Evolutionary conservation across 2,329 filamentous ascomycete genomes (phyloP).

Genomic region (Clonostachys rhizophaga): DNA sequence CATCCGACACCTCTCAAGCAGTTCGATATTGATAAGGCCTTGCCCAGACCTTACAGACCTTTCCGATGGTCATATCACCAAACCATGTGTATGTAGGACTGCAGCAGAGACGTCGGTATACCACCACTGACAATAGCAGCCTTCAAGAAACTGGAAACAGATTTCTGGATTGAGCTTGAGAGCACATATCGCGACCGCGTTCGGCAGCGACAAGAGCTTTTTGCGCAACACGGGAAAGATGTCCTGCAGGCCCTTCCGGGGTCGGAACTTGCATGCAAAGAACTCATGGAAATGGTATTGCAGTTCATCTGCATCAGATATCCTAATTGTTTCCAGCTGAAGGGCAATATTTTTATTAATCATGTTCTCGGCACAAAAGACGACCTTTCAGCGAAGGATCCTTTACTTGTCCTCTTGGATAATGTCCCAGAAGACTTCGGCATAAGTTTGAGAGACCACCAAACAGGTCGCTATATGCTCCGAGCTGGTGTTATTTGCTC

Average conservation of each 20-base stretch:
- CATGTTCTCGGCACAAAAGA: slow-evolving; percentile 59
- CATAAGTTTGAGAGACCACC: slow-evolving; percentile 66
- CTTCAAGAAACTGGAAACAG: slow-evolving; percentile 69
- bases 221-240: slow-evolving; percentile 53
- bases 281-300: slow-evolving; percentile 81
- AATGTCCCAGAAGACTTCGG: slow-evolving; percentile 84
- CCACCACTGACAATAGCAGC: slow-evolving; percentile 37
- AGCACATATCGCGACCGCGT: slow-evolving; percentile 66
- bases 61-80: slow-evolving; percentile 85
- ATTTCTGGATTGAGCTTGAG: slow-evolving; percentile 90
- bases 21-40: slow-evolving; percentile 66
- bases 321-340: slow-evolving; percentile 66
- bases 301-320: slow-evolving; percentile 78
- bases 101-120: neutral
- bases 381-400: slow-evolving; percentile 55
- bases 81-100: slow-evolving; percentile 70
- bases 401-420: slow-evolving; percentile 66
- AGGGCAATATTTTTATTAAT: slow-evolving; percentile 57
- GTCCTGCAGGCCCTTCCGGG: slow-evolving; percentile 69
- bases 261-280: slow-evolving; percentile 74
- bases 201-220: slow-evolving; percentile 62
- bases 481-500: slow-evolving; percentile 76
- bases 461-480: slow-evolving; percentile 68
- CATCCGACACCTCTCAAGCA: slow-evolving; percentile 57
- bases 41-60: slow-evolving; percentile 72